Evolutionary conservation across 2,329 filamentous ascomycete species (phyloP).

Genomic region (Verticillium isaacii): DNA sequence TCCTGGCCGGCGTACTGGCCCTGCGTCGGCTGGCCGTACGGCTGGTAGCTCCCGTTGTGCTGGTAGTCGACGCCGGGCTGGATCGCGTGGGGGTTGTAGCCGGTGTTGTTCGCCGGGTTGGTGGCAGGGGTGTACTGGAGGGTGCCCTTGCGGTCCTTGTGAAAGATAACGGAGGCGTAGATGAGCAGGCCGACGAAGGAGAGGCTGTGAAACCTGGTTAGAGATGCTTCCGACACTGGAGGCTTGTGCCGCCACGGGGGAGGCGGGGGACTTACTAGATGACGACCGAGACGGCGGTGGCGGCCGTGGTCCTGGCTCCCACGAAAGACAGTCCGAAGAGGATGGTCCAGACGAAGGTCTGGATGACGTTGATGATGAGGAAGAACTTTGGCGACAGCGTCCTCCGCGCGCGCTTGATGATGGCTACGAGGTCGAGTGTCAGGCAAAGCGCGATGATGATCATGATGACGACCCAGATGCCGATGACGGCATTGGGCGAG

Average conservation of each 20-base stretch:
- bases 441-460: slow-evolving; percentile 20
- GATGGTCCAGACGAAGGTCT: slow-evolving; percentile 20
- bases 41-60: background rate
- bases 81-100: background rate
- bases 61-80: background rate
- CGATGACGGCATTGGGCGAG: slow-evolving; percentile 13
- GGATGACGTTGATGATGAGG: slow-evolving; percentile 22
- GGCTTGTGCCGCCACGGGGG: background rate
- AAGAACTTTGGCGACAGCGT: slow-evolving; percentile 26
- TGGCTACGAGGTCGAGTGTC: slow-evolving; percentile 23
- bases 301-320: slow-evolving; percentile 8
- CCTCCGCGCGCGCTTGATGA: slow-evolving; percentile 23
- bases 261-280: slow-evolving; percentile 18
- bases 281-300: slow-evolving; percentile 16
- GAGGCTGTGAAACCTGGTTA: slow-evolving; percentile 12
- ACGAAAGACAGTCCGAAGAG: slow-evolving; percentile 20
- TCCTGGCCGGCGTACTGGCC: background rate
- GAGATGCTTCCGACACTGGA: background rate
- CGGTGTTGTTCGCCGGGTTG: background rate
- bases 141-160: slow-evolving; percentile 13
- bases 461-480: slow-evolving; percentile 17
- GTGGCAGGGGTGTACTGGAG: slow-evolving; percentile 1
- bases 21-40: background rate
- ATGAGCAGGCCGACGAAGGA: slow-evolving; percentile 26
- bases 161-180: slow-evolving; percentile 24